Base-by-base conservation (phyloP, 2,329 filamentous ascomycete species). In the Talaromyces funiculosus region DNA sequence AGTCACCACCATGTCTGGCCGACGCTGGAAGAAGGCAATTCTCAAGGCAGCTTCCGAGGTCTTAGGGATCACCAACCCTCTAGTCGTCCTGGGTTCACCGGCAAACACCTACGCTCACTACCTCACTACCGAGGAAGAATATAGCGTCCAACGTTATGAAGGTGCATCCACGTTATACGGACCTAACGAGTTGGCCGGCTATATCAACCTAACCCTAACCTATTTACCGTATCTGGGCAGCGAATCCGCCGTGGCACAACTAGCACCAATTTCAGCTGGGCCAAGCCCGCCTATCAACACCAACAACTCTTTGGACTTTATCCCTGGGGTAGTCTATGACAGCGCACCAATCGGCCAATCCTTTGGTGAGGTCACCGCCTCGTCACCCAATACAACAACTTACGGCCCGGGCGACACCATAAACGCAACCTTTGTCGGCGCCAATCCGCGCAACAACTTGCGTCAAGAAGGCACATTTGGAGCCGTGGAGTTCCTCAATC, bases 111-210 rank as follows among this genome's bases (percentile, higher is more conserved):
- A 97, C 73, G 87, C 90, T 3, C 90, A 93, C 74, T 93, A 93
- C 73, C 85, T 91, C 61, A 75, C 87, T 1, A 93, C 91, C 0
- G 83, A 86, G 29, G 90, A 95, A 72, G 90, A 96, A 73, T 95
- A 94, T 72, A 77, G 78, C 12, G 80, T 94, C 49, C 93, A 97
- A 76, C 87, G 93, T 9, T 97, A 97, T 75, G 93, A 97, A 77
- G 93, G 92, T n/a, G 93, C 90, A 0, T 93, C 89, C 6, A 97
- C 93, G 0, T 84, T 97, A 2, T 94, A 90, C 72, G 93, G 93
- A 0, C 89, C 84, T 2, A 86, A 92, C 73, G 90, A 91, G 0
- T 82, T 97, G 10, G 85, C 89, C 37, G 93, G 92, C 0, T 94
- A 94, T 77, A 90, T 97, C 77, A 92, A 95, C 73, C 80, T 93